Conservation (phyloP, 371 early-diverging fungal genomes). For the Aphelidium insulamus region DNA sequence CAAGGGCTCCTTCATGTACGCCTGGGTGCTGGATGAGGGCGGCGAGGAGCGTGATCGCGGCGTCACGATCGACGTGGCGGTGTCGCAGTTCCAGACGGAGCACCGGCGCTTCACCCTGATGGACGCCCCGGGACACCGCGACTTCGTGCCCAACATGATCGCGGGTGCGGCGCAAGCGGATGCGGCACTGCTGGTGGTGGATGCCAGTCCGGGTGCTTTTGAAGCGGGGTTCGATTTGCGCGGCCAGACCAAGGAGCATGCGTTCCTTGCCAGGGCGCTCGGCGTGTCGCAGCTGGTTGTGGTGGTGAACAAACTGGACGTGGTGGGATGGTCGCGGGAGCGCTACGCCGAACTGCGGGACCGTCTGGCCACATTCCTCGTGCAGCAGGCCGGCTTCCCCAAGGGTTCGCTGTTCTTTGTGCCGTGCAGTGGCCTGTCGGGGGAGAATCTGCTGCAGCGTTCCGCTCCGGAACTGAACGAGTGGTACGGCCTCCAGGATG, state of each 20-base stretch:
- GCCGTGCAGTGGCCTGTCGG: slow-evolving; percentile 72
- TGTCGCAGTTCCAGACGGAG: slow-evolving; percentile 64
- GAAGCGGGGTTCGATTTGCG: slow-evolving; percentile 91
- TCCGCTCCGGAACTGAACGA: slow-evolving; percentile 11
- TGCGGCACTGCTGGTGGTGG: slow-evolving; percentile 86
- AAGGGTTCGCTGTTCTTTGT: slow-evolving; percentile 42
- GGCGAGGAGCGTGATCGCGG: slow-evolving; percentile 81
- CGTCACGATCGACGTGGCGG: slow-evolving; percentile 91
- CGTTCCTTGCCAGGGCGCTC: slow-evolving; percentile 58
- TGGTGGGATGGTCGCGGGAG: slow-evolving; percentile 44
- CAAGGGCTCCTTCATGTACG: slow-evolving; percentile 78
- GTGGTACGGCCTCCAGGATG: slow-evolving; percentile 63
- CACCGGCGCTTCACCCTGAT: slow-evolving; percentile 57
- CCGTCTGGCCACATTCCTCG: slow-evolving; percentile 39
- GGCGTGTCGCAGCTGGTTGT: slow-evolving; percentile 74
- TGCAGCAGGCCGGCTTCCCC: slow-evolving; percentile 43
- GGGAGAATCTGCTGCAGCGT: slow-evolving; percentile 45
- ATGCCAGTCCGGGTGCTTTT: slow-evolving; percentile 77
- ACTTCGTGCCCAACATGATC: slow-evolving; percentile 99
- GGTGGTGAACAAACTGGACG: slow-evolving; percentile 82
- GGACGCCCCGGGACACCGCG: slow-evolving; percentile 97
- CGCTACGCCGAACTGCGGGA: slow-evolving; percentile 47
- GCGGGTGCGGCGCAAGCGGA: slow-evolving; percentile 92
- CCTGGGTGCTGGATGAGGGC: slow-evolving; percentile 90
- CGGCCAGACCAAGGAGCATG: slow-evolving; percentile 96